Conservation (phyloP, 2,329 filamentous ascomycete species). For the Xylariaceae sp. region DNA sequence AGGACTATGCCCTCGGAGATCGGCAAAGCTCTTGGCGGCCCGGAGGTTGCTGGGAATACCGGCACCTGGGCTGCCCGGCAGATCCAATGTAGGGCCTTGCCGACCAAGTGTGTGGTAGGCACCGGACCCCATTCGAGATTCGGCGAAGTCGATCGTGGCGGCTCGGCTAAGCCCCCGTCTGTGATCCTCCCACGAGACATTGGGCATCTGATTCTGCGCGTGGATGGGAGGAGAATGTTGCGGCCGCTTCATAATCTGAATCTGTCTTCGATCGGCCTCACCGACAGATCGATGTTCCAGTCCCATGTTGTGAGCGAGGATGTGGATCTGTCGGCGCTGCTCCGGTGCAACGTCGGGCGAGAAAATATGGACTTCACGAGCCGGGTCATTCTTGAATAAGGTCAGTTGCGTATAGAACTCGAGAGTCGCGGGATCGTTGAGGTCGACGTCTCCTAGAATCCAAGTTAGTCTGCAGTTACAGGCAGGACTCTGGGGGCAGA, state of each 20-base stretch:
- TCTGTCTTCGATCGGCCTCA: slow-evolving; percentile 76
- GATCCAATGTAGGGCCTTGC: slow-evolving; percentile 77
- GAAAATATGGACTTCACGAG: slow-evolving; percentile 77
- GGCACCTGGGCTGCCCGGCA: slow-evolving; percentile 69
- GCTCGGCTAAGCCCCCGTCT: slow-evolving; percentile 83
- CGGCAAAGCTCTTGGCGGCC: slow-evolving; percentile 92
- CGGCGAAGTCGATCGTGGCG: slow-evolving; percentile 94
- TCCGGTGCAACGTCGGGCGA: slow-evolving; percentile 70
- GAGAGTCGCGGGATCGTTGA: slow-evolving; percentile 84
- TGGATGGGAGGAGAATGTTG: slow-evolving; percentile 45
- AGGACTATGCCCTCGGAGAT: slow-evolving; percentile 88
- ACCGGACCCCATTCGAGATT: slow-evolving; percentile 55
- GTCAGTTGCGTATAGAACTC: slow-evolving; percentile 86
- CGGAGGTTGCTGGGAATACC: slow-evolving; percentile 72
- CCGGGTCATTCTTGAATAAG: slow-evolving; percentile 75
- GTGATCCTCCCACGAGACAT: slow-evolving; percentile 66
- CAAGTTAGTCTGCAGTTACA: slow-evolving; percentile 11
- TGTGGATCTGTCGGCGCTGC: slow-evolving; percentile 86
- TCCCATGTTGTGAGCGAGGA: slow-evolving; percentile 89
- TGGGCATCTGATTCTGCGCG: slow-evolving; percentile 47
- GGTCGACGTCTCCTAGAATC: slow-evolving; percentile 59
- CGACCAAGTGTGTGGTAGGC: slow-evolving; percentile 73
- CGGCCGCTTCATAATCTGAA: slow-evolving; percentile 74
- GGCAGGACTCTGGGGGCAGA: slow-evolving; percentile 2
- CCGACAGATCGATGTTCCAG: slow-evolving; percentile 87